Percentiles rank a stretch among this genome's conserved stretches.
phyloP scores from a whole-genome alignment of 331 rosid species.

The Pyrus hybrid region DNA sequence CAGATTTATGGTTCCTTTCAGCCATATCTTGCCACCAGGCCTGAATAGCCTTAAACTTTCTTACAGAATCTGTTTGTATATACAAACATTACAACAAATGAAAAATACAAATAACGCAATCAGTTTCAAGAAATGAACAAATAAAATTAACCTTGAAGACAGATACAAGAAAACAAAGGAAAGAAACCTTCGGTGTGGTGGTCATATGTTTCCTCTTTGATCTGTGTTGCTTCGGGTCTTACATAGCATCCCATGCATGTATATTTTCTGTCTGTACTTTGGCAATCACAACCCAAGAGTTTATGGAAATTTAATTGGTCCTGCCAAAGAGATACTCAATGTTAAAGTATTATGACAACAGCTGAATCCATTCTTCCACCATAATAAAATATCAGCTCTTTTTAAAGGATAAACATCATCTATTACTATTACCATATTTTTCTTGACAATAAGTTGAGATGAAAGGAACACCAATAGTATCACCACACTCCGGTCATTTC shows the following conservation, averaged over 20 bases:
- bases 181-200: slow-evolving; percentile 46
- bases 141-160: background rate
- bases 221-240: slow-evolving; percentile 30
- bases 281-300: slow-evolving; percentile 58
- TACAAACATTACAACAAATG: slow-evolving; percentile 5
- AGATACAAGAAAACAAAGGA: slow-evolving; percentile 7
- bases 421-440: slow-evolving; percentile 42
- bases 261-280: slow-evolving; percentile 37
- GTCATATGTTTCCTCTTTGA: slow-evolving; percentile 25
- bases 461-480: slow-evolving; percentile 88
- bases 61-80: slow-evolving; percentile 48
- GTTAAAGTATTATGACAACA: slow-evolving; percentile 3
- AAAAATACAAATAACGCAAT: background rate
- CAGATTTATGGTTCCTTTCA: slow-evolving; percentile 39
- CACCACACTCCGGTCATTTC: slow-evolving; percentile 73
- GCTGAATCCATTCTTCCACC: background rate
- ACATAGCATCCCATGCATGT: slow-evolving; percentile 33
- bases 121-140: background rate
- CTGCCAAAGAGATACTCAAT: slow-evolving; percentile 24
- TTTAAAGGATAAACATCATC: background rate
- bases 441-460: slow-evolving; percentile 71
- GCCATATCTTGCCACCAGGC: slow-evolving; percentile 95
- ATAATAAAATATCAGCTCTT: background rate
- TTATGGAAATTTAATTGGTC: slow-evolving; percentile 81
- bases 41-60: slow-evolving; percentile 74